Evolutionary conservation across 129 eudicot species (phyloP).

Genomic region (Arctium minus): DNA sequence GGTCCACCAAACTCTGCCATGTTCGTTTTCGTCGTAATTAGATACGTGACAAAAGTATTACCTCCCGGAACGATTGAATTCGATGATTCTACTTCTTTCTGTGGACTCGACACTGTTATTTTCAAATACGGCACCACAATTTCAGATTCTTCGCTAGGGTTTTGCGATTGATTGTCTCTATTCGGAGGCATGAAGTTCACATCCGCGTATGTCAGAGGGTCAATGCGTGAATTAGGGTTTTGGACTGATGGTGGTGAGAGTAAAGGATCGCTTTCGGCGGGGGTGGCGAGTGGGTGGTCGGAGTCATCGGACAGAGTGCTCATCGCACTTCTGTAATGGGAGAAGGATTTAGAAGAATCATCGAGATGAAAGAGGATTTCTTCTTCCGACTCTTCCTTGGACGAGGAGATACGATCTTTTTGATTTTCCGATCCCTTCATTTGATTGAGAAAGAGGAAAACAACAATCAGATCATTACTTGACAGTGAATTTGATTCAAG

Average conservation of each 20-base stretch:
- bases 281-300: constrained; percentile 49
- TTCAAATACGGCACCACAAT: constrained; percentile 31
- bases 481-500: neutral
- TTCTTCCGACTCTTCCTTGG: constrained; percentile 35
- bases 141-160: constrained; percentile 10
- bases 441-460: constrained; percentile 11
- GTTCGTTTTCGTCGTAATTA: constrained; percentile 66
- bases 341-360: constrained; percentile 44
- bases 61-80: constrained; percentile 74
- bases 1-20: constrained; percentile 56
- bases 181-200: constrained; percentile 32
- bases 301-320: constrained; percentile 43
- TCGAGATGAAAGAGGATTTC: constrained; percentile 27
- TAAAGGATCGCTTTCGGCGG: constrained; percentile 64
- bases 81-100: constrained; percentile 64
- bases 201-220: constrained; percentile 37
- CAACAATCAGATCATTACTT: neutral
- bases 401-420: constrained; percentile 22
- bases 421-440: constrained; percentile 57
- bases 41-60: constrained; percentile 59
- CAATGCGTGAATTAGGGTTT: constrained; percentile 15
- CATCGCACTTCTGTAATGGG: constrained; percentile 62
- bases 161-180: constrained; percentile 7
- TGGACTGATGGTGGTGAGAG: constrained; percentile 36
- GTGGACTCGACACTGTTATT: constrained; percentile 62